These are phyloP conservation scores for Pilasporangium apinafurcum DNA, from an alignment of 352 stramenopile species.

Conservation along the genomic window DNA sequence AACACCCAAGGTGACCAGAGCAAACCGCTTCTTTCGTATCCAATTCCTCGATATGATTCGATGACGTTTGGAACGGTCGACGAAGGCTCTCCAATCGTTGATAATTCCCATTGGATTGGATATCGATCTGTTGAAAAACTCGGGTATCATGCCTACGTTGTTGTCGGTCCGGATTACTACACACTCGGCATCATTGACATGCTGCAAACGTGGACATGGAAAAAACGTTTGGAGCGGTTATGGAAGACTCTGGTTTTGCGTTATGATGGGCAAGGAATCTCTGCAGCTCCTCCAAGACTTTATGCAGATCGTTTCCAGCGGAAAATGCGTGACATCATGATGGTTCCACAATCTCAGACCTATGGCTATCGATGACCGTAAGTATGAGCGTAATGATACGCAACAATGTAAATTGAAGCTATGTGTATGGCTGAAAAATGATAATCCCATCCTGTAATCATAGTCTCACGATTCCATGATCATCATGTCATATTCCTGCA, in stretches of 20 bases:
- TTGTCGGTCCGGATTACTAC: conserved; percentile 83
- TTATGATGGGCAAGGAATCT: conserved; percentile 68
- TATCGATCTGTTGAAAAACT: conserved; percentile 49
- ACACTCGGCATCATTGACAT: conserved; percentile 89
- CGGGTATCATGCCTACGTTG: conserved; percentile 63
- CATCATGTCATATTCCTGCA: conserved; percentile 84
- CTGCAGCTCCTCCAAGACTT: conserved; percentile 56
- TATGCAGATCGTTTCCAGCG: conserved; percentile 79
- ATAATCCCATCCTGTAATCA: conserved; percentile 8
- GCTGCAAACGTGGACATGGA: conserved; percentile 84
- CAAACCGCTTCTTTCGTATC: conserved; percentile 35
- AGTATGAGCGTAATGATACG: not conserved
- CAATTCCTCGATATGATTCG: conserved; percentile 36
- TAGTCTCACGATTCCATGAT: conserved; percentile 44
- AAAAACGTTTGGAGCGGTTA: conserved; percentile 73
- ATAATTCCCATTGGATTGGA: conserved; percentile 44
- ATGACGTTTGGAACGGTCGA: conserved; percentile 34
- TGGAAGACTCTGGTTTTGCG: conserved; percentile 81
- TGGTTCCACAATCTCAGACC: conserved; percentile 55
- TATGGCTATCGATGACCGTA: conserved; percentile 28
- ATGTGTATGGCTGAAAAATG: conserved; percentile 10
- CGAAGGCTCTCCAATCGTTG: conserved; percentile 7
- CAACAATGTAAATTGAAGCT: conserved; percentile 17
- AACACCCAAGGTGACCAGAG: conserved; percentile 15
- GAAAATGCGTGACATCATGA: conserved; percentile 83